A percentile compares a stretch with the other conserved stretches of the same genome.
Conservation (phyloP, 1,284 basidiomycete genomes). For the Volvariella surrecta region DNA sequence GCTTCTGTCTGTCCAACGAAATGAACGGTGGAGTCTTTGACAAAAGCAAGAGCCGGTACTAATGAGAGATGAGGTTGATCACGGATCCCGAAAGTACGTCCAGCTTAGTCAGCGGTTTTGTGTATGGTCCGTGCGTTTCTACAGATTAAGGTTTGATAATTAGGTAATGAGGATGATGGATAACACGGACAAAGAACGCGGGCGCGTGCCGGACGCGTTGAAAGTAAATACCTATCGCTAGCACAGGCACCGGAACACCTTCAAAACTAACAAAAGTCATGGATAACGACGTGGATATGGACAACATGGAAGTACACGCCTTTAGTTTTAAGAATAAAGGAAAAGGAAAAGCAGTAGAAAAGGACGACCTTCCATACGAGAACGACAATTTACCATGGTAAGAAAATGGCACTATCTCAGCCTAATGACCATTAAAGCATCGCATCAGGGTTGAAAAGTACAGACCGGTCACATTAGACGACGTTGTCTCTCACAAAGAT, state of each 20-base stretch:
- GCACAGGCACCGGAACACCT: background rate
- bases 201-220: slow-evolving; percentile 7
- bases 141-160: slow-evolving; percentile 20
- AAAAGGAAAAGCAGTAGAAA: slow-evolving; percentile 55
- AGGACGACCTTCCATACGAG: slow-evolving; percentile 27
- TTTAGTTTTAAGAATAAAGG: slow-evolving; percentile 40
- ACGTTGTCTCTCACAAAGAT: slow-evolving; percentile 92
- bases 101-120: slow-evolving; percentile 26
- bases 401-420: slow-evolving; percentile 13
- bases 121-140: slow-evolving; percentile 30
- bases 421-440: slow-evolving; percentile 2
- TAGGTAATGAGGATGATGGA: slow-evolving; percentile 8
- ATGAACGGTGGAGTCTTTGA: slow-evolving; percentile 83
- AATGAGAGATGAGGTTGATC: slow-evolving; percentile 11
- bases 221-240: background rate
- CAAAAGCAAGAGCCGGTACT: slow-evolving; percentile 50
- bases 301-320: slow-evolving; percentile 41
- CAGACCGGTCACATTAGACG: slow-evolving; percentile 78
- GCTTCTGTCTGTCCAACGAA: slow-evolving; percentile 80
- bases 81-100: slow-evolving; percentile 13
- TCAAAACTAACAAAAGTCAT: slow-evolving; percentile 22
- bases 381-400: slow-evolving; percentile 71
- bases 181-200: slow-evolving; percentile 10
- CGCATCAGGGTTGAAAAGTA: slow-evolving; percentile 89
- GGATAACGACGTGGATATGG: slow-evolving; percentile 49